Percentiles rank a stretch among this genome's conserved stretches.
Evolutionary conservation across 225 moss, liverwort and hornwort genomes (phyloP).

Genomic region (Bryum argenteum): DNA sequence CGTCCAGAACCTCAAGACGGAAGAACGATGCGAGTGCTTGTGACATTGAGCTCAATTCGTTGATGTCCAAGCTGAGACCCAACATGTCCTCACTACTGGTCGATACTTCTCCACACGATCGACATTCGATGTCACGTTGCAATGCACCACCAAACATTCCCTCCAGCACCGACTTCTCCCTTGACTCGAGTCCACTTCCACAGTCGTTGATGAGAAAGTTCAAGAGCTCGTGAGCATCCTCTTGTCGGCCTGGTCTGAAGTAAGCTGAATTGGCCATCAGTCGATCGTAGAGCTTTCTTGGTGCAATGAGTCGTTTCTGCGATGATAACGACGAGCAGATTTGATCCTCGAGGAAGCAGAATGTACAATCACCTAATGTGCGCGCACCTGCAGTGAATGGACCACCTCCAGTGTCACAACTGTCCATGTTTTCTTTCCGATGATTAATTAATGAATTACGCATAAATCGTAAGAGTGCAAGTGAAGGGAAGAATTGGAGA

Average conservation of each 20-base stretch:
- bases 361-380: not conserved
- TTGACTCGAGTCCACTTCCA: not conserved
- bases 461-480: not conserved
- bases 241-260: not conserved
- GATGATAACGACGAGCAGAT: not conserved
- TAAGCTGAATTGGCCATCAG: not conserved
- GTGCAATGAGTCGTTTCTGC: fast-evolving
- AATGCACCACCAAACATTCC: not conserved
- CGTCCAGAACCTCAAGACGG: not conserved
- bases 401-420: too few relatives aligned
- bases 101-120: not conserved
- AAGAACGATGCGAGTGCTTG: not conserved
- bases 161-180: not conserved
- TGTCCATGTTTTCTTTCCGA: not conserved
- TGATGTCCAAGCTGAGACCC: constrained; percentile 5
- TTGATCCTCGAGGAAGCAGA: not conserved
- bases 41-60: fast-evolving
- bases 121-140: not conserved
- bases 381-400: not conserved
- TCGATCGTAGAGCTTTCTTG: fast-evolving
- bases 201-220: not conserved
- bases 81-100: not conserved
- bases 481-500: not conserved
- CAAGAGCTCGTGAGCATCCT: constrained; percentile 11
- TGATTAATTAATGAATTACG: not conserved